These are phyloP conservation scores for Byssochlamys sp. DNA, from an alignment of 2,329 filamentous ascomycete species.

Conservation along the genomic window DNA sequence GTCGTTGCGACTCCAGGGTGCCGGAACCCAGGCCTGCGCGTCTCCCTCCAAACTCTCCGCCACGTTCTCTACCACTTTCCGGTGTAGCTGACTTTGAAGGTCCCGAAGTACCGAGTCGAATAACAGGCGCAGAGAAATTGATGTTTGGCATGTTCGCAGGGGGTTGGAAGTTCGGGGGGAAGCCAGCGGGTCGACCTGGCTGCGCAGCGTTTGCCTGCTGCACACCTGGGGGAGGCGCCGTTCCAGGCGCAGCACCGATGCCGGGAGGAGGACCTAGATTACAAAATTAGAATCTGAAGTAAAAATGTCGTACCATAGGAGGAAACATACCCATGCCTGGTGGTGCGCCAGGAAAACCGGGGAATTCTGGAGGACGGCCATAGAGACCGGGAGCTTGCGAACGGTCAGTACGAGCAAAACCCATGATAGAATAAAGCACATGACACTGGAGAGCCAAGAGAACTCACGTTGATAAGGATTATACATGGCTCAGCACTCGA, in stretches of 20 bases:
- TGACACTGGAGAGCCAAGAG: neutral
- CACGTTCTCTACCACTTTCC: slow-evolving; percentile 37
- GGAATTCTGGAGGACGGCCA: slow-evolving; percentile 65
- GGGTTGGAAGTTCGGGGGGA: slow-evolving; percentile 76
- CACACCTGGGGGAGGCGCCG: slow-evolving; percentile 67
- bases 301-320: neutral
- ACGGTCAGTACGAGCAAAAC: slow-evolving; percentile 5
- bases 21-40: slow-evolving; percentile 52
- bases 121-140: slow-evolving; percentile 94
- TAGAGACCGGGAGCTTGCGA: slow-evolving; percentile 46
- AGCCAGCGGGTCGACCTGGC: slow-evolving; percentile 68
- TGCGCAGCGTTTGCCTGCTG: slow-evolving; percentile 64
- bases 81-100: slow-evolving; percentile 50
- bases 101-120: slow-evolving; percentile 72
- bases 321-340: slow-evolving; percentile 65
- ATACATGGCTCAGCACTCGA: slow-evolving; percentile 27
- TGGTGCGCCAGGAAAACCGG: slow-evolving; percentile 62
- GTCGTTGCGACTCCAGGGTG: slow-evolving; percentile 57
- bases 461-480: slow-evolving; percentile 36
- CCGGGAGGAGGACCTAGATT: slow-evolving; percentile 62
- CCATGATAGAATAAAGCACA: neutral
- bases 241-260: slow-evolving; percentile 65
- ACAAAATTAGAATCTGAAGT: slow-evolving; percentile 11
- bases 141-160: slow-evolving; percentile 91
- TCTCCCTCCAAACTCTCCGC: slow-evolving; percentile 36